phyloP scores from a whole-genome alignment of 2,329 filamentous ascomycete species.

The Ceratocystis lukuohia region DNA sequence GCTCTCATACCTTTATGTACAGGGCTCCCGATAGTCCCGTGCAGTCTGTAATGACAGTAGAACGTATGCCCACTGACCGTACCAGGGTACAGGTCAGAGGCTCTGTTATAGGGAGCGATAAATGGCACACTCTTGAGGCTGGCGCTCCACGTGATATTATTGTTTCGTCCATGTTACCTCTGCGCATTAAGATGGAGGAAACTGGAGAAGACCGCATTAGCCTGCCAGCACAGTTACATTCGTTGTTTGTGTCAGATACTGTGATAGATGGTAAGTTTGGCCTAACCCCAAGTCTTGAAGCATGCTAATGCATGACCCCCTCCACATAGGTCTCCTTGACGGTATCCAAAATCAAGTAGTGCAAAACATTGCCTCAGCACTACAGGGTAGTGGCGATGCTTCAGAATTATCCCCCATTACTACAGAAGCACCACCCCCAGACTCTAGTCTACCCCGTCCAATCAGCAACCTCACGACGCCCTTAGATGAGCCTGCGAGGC shows the following conservation, averaged over 20 bases:
- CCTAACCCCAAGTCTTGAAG: not conserved
- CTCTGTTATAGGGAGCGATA: conserved; percentile 66
- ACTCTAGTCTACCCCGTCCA: conserved; percentile 31
- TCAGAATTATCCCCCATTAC: conserved; percentile 2
- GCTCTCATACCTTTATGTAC: conserved; percentile 72
- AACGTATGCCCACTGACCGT: conserved; percentile 49
- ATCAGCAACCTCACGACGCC: conserved; percentile 49
- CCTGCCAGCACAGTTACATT: conserved; percentile 36
- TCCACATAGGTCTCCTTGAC: conserved; percentile 44
- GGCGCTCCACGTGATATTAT: conserved; percentile 57
- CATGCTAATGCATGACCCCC: not conserved
- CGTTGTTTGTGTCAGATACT: conserved; percentile 60
- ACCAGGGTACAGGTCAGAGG: conserved; percentile 73
- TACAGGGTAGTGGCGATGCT: conserved; percentile 68
- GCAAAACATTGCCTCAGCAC: conserved; percentile 65
- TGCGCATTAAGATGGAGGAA: conserved; percentile 39
- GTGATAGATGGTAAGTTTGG: conserved; percentile 41
- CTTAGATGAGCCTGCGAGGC: conserved; percentile 30
- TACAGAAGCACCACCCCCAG: not conserved
- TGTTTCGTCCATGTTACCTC: conserved; percentile 42
- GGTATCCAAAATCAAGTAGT: conserved; percentile 68
- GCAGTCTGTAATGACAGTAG: conserved; percentile 69
- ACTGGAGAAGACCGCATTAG: conserved; percentile 37
- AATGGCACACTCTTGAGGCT: conserved; percentile 65
- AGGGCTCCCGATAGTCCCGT: conserved; percentile 73